Conservation (phyloP, 257 asterid genomes). For the Rhazya stricta region DNA sequence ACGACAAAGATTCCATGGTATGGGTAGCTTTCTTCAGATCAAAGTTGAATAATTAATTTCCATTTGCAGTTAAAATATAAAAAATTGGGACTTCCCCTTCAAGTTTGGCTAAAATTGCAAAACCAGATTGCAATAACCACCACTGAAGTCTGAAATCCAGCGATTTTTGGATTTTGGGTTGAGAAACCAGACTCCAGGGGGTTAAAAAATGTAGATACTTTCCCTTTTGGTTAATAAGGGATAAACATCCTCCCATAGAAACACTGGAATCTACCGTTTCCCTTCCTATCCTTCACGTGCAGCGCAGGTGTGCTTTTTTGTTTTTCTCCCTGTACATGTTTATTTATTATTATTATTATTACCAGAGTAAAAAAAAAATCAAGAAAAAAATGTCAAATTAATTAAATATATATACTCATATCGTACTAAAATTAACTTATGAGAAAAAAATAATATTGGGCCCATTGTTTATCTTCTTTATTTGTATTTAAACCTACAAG, state of each 20-base stretch:
- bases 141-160: neutral
- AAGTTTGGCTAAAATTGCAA: neutral
- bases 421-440: too few relatives aligned
- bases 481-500: too few relatives aligned
- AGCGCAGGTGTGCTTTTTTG: neutral
- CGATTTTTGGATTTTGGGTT: neutral
- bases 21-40: neutral
- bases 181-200: neutral
- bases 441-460: too few relatives aligned
- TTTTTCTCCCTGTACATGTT: too few relatives aligned
- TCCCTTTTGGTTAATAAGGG: neutral
- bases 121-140: neutral
- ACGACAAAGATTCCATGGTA: conserved; percentile 6
- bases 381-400: too few relatives aligned
- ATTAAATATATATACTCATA: too few relatives aligned
- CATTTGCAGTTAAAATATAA: neutral
- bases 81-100: neutral
- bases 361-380: too few relatives aligned
- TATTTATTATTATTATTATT: too few relatives aligned
- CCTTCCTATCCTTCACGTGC: neutral
- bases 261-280: conserved; percentile 2
- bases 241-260: neutral
- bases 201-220: neutral
- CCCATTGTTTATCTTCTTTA: too few relatives aligned
- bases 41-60: conserved; percentile 1